Conservation (phyloP, 257 asterid genomes). For the Anisodus acutangulus region DNA sequence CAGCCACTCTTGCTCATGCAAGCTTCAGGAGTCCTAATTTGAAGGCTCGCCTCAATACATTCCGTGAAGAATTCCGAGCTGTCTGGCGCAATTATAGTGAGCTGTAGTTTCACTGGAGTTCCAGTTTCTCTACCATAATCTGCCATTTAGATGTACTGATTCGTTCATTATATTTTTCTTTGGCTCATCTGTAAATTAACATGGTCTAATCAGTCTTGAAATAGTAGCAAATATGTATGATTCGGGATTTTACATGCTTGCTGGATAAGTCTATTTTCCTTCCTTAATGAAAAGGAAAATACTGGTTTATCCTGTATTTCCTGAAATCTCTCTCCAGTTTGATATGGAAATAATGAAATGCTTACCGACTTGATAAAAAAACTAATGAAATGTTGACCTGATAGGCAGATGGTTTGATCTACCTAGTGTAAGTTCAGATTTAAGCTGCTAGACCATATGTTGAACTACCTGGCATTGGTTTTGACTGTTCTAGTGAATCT, state of each 20-base stretch:
- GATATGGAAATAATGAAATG: neutral
- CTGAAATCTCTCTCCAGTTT: neutral
- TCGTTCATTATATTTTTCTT: neutral
- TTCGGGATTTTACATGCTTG: neutral
- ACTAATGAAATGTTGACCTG: too few relatives aligned
- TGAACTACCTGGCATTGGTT: neutral
- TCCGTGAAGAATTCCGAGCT: slow-evolving; percentile 94
- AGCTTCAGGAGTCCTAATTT: slow-evolving; percentile 92
- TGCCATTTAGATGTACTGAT: neutral
- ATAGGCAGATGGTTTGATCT: too few relatives aligned
- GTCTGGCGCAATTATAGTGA: slow-evolving; percentile 98
- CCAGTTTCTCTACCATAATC: neutral
- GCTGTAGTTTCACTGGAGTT: slow-evolving; percentile 51
- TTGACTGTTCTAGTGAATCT: too few relatives aligned
- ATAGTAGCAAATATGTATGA: neutral
- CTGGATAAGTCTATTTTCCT: neutral
- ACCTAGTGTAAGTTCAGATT: too few relatives aligned
- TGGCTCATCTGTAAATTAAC: slow-evolving; percentile 6
- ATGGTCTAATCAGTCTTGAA: neutral
- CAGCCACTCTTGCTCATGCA: slow-evolving; percentile 83
- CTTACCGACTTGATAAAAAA: too few relatives aligned
- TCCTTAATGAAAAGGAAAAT: too few relatives aligned
- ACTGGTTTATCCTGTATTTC: too few relatives aligned
- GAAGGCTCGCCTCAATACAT: slow-evolving; percentile 95
- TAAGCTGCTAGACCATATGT: neutral